phyloP scores from a whole-genome alignment of 192 early-diverging fungal species.

The Linnemannia zychae region DNA sequence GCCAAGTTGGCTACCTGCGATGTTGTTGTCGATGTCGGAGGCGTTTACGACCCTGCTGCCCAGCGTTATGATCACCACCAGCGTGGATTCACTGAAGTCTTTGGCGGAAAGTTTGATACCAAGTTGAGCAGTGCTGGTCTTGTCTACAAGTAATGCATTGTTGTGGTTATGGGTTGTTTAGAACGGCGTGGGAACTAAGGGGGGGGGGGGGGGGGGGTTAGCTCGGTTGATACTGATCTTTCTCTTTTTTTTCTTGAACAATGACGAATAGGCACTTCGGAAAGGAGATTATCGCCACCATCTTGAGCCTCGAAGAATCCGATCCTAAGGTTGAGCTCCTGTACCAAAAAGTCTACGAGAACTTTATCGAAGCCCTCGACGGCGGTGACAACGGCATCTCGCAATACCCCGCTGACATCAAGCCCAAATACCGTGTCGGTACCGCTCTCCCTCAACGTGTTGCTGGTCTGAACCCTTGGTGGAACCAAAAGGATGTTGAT shows the following conservation, averaged over 20 bases:
- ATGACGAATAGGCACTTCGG: constrained; percentile 81
- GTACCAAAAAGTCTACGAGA: constrained; percentile 89
- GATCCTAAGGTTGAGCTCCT: constrained; percentile 75
- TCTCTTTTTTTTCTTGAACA: neutral
- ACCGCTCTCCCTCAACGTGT: constrained; percentile 90
- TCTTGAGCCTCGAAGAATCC: constrained; percentile 63
- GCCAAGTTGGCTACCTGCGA: constrained; percentile 80
- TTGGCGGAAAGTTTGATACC: constrained; percentile 79
- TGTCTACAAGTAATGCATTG: constrained; percentile 83
- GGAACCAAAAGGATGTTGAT: constrained; percentile 89
- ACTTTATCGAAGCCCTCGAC: constrained; percentile 85
- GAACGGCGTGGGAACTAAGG: too few species aligned
- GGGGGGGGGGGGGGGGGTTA: neutral
- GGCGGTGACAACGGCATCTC: constrained; percentile 93
- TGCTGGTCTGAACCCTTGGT: constrained; percentile 91
- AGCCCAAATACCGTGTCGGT: constrained; percentile 84
- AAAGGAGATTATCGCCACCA: constrained; percentile 77
- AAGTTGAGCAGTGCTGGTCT: constrained; percentile 96
- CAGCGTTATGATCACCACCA: constrained; percentile 95
- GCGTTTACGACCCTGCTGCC: constrained; percentile 83
- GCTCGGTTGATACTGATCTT: neutral
- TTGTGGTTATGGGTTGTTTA: neutral
- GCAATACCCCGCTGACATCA: constrained; percentile 84
- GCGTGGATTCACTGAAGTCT: constrained; percentile 92
- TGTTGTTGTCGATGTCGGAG: constrained; percentile 96